phyloP scores from a whole-genome alignment of 306 rosid genomes.

The Cicer bijugum region DNA sequence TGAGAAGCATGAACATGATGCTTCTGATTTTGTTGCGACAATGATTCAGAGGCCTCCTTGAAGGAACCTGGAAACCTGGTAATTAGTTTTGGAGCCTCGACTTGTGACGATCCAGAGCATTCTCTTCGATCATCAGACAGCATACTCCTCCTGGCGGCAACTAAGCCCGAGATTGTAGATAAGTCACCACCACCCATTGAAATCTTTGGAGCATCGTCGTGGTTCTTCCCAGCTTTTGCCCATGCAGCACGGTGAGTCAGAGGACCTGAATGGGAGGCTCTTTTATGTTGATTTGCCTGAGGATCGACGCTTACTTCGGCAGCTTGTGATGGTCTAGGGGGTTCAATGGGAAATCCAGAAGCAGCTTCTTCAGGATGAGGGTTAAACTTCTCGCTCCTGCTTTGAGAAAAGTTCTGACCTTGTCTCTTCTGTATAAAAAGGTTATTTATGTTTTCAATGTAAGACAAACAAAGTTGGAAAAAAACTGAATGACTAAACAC shows the following conservation, averaged over 20 bases:
- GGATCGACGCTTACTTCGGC: conserved; percentile 58
- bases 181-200: conserved; percentile 75
- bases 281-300: conserved; percentile 72
- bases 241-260: conserved; percentile 87
- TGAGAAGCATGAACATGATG: conserved; percentile 60
- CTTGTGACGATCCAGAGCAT: conserved; percentile 76
- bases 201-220: conserved; percentile 75
- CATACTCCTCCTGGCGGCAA: conserved; percentile 86
- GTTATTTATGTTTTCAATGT: conserved; percentile 12
- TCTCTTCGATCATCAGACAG: conserved; percentile 85
- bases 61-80: conserved; percentile 90
- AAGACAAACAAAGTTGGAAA: conserved; percentile 6
- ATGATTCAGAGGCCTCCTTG: conserved; percentile 79
- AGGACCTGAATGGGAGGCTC: conserved; percentile 99
- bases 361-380: conserved; percentile 96
- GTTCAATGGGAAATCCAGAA: conserved; percentile 98
- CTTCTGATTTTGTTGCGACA: conserved; percentile 66
- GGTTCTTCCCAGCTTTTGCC: conserved; percentile 82
- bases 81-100: conserved; percentile 71
- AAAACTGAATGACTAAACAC: conserved; percentile 3
- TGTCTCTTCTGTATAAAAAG: conserved; percentile 79
- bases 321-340: conserved; percentile 94
- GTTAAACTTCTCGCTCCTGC: conserved; percentile 97
- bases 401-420: conserved; percentile 69
- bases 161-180: conserved; percentile 74